Percentiles rank a stretch among this genome's conserved stretches.
These are phyloP conservation scores for Flueggea neowawraea DNA, from an alignment of 441 rosid genomes.

Conservation along the genomic window DNA sequence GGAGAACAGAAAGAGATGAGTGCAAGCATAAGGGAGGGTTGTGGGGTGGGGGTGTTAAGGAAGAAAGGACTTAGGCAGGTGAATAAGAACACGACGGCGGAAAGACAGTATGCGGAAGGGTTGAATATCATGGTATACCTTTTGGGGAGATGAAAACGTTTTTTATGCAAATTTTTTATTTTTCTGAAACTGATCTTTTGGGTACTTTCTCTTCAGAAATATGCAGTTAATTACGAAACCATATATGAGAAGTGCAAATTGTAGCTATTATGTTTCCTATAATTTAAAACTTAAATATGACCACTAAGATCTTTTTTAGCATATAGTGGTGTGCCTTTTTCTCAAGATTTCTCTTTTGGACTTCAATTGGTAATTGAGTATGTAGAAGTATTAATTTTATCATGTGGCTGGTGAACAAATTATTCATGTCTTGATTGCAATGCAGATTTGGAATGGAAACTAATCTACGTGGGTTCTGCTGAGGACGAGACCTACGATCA, in stretches of 20 bases:
- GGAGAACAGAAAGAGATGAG: not conserved
- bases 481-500: conserved; percentile 82
- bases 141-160: not conserved
- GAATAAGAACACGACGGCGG: not conserved
- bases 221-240: too few species aligned
- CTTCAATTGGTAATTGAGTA: not conserved
- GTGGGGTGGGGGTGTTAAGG: not conserved
- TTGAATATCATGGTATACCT: not conserved
- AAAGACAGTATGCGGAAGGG: not conserved
- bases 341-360: not conserved
- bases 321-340: not conserved
- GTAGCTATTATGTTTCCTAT: too few species aligned
- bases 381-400: not conserved
- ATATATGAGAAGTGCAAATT: too few species aligned
- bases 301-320: not conserved
- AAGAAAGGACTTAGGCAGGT: too few species aligned
- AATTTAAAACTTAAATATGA: too few species aligned
- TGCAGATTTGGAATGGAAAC: conserved; percentile 80
- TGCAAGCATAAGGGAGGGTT: not conserved
- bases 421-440: not conserved
- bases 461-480: conserved; percentile 78
- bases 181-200: not conserved
- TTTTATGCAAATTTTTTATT: not conserved
- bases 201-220: not conserved
- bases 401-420: not conserved